Percentiles rank a stretch among this genome's conserved stretches.
Evolutionary conservation across 2,329 filamentous ascomycete species (phyloP).

Genomic region (Alternaria incomplexa): DNA sequence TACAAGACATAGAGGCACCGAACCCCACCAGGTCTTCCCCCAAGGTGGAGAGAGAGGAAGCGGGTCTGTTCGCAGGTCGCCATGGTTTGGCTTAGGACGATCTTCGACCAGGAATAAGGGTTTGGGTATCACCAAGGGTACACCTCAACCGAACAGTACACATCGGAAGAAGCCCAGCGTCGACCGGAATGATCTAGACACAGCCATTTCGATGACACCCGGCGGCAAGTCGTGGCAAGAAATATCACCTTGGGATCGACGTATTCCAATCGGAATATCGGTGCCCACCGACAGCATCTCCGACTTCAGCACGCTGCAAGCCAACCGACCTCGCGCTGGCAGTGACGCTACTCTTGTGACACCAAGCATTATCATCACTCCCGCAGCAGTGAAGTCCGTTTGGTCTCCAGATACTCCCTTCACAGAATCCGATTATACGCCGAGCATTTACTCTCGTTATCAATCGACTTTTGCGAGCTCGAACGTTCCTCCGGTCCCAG

Average conservation of each 20-base stretch:
- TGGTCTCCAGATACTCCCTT: constrained; percentile 67
- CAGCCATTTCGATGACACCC: constrained; percentile 37
- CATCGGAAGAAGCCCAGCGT: constrained; percentile 21
- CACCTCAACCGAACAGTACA: constrained; percentile 33
- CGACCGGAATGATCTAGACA: constrained; percentile 33
- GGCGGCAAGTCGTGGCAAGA: constrained; percentile 50
- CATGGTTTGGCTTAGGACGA: constrained; percentile 40
- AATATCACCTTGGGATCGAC: constrained; percentile 71
- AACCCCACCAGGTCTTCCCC: constrained; percentile 56
- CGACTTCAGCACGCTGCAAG: constrained; percentile 43
- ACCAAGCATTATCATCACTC: constrained; percentile 61
- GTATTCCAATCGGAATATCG: constrained; percentile 74
- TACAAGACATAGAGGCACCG: constrained; percentile 52
- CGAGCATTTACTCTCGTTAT: constrained; percentile 68
- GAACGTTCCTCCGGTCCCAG: constrained; percentile 59
- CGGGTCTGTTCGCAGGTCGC: constrained; percentile 31
- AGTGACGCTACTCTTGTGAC: constrained; percentile 49
- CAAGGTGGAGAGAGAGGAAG: constrained; percentile 34
- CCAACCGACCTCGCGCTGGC: constrained; percentile 45
- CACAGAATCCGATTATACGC: constrained; percentile 62
- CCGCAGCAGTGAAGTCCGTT: constrained; percentile 57
- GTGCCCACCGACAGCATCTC: constrained; percentile 63
- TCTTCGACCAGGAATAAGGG: constrained; percentile 40
- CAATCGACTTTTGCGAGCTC: constrained; percentile 49
- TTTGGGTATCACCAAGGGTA: constrained; percentile 44